These are phyloP conservation scores for Cyclotella kingstonii DNA, from an alignment of 108 stramenopile genomes.

Conservation along the genomic window DNA sequence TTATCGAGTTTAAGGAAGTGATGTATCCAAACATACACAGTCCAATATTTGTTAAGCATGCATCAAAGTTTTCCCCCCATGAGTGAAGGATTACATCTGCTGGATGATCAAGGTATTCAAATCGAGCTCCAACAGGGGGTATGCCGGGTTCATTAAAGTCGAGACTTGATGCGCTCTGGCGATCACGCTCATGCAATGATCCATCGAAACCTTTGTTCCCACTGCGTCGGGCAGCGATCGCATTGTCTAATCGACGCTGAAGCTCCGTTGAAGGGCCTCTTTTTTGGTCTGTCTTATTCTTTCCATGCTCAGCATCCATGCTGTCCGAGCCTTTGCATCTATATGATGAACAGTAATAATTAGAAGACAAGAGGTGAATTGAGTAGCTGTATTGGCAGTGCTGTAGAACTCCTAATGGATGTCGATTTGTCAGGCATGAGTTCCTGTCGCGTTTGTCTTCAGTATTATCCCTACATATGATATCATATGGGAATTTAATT, in stretches of 20 bases:
- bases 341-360: too few species aligned
- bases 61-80: slow-evolving; percentile 52
- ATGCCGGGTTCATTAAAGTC: slow-evolving; percentile 11
- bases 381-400: too few species aligned
- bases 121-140: slow-evolving; percentile 20
- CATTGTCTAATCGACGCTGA: slow-evolving; percentile 24
- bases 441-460: too few species aligned
- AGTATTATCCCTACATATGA: too few species aligned
- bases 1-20: slow-evolving; percentile 50
- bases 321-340: too few species aligned
- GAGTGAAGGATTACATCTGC: slow-evolving; percentile 80
- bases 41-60: slow-evolving; percentile 43
- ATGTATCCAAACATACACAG: slow-evolving; percentile 78
- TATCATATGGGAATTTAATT: too few species aligned
- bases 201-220: neutral
- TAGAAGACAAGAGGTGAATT: too few species aligned
- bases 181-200: neutral
- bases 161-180: neutral
- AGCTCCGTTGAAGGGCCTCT: slow-evolving; percentile 17
- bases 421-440: too few species aligned
- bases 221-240: slow-evolving; percentile 9
- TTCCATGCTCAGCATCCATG: too few species aligned
- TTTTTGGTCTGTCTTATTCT: neutral
- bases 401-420: too few species aligned
- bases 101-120: slow-evolving; percentile 75